Conservation (phyloP, 129 eudicot genomes). For the sunflower (Helianthus annuus) region DNA sequence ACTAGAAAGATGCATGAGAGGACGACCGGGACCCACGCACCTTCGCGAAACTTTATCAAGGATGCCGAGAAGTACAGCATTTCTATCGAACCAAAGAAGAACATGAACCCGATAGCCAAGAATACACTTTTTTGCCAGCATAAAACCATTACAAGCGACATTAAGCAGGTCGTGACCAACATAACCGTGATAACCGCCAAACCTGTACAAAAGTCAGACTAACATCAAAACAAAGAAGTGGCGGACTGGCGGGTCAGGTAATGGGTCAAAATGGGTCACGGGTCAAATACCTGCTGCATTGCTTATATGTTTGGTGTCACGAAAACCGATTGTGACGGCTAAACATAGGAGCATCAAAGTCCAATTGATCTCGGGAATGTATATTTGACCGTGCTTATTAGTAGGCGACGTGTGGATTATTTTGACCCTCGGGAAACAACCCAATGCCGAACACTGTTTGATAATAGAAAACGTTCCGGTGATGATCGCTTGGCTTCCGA, state of each 20-base stretch:
- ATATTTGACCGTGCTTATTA: conserved; percentile 78
- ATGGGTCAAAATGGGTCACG: conserved; percentile 6
- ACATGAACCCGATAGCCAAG: conserved; percentile 54
- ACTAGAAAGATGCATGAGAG: conserved; percentile 61
- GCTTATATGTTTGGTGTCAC: conserved; percentile 85
- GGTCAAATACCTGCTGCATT: conserved; percentile 74
- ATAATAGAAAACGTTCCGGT: conserved; percentile 89
- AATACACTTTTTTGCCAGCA: conserved; percentile 69
- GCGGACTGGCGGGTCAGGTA: no score
- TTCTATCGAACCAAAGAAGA: conserved; percentile 78
- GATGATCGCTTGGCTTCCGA: conserved; percentile 93
- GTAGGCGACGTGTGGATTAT: conserved; percentile 76
- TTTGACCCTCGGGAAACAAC: conserved; percentile 82
- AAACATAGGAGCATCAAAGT: conserved; percentile 74
- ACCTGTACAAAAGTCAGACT: conserved; percentile 45
- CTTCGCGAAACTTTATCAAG: conserved; percentile 76
- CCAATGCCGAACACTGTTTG: conserved; percentile 80
- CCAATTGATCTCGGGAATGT: conserved; percentile 92
- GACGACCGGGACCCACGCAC: conserved; percentile 89
- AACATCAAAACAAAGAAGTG: not conserved
- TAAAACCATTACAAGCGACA: conserved; percentile 79
- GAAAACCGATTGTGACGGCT: conserved; percentile 83
- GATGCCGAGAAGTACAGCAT: conserved; percentile 87
- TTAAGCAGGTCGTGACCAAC: conserved; percentile 87
- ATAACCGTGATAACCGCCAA: conserved; percentile 86